A percentile compares a stretch with the other conserved stretches of the same genome.
These are phyloP conservation scores for Cairneyella variabilis DNA, from an alignment of 495 filamentous ascomycete species.

Conservation along the genomic window DNA sequence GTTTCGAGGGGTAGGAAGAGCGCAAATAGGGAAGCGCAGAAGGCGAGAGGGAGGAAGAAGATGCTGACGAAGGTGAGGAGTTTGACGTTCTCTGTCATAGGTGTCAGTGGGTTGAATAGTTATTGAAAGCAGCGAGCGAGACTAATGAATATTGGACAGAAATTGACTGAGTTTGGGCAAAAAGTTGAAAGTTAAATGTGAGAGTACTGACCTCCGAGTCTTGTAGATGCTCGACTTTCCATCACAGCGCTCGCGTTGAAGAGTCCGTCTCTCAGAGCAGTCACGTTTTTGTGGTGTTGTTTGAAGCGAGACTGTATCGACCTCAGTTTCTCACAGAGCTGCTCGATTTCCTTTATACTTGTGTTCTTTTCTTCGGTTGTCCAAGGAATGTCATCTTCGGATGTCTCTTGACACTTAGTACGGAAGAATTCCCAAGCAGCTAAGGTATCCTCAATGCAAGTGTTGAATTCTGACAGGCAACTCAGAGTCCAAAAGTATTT, in stretches of 20 bases:
- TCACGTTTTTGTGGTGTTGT: neutral
- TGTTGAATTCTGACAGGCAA: neutral
- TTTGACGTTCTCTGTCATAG: neutral
- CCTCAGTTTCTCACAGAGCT: too few species aligned
- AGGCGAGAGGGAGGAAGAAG: slow-evolving; percentile 4
- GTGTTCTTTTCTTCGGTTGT: too few species aligned
- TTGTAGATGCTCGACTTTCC: slow-evolving; percentile 3
- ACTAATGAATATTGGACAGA: too few species aligned
- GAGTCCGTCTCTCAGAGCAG: neutral
- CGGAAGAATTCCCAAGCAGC: too few species aligned
- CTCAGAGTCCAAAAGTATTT: slow-evolving; percentile 3
- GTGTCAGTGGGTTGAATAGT: neutral
- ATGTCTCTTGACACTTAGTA: too few species aligned
- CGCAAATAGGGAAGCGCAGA: slow-evolving; percentile 2
- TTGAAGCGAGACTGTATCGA: too few species aligned
- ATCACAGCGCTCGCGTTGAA: slow-evolving; percentile 5
- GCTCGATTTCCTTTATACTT: too few species aligned
- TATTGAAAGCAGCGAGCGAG: neutral
- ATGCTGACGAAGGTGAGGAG: slow-evolving; percentile 1
- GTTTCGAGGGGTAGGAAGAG: neutral
- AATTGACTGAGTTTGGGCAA: too few species aligned
- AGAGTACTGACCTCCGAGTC: neutral
- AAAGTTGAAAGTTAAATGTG: too few species aligned
- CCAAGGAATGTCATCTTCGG: too few species aligned
- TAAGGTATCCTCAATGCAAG: neutral